A percentile compares a stretch with the other conserved stretches of the same genome.
Evolutionary conservation across 2,329 filamentous ascomycete genomes (phyloP).

Genomic region (Fusarium coicis): DNA sequence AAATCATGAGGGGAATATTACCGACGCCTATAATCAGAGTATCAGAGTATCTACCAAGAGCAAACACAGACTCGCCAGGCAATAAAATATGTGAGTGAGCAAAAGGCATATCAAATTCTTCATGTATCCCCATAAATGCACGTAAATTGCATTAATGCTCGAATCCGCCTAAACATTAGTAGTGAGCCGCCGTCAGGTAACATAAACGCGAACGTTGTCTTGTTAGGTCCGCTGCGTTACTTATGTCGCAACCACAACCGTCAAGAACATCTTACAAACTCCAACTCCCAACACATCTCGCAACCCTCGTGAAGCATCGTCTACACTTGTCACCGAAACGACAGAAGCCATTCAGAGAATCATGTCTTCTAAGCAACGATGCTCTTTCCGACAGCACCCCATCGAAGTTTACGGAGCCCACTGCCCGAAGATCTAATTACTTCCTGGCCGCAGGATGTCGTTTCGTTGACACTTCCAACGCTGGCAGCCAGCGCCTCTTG

Average conservation of each 20-base stretch:
- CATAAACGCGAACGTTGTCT: conserved; percentile 28
- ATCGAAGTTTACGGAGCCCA: conserved; percentile 64
- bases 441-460: conserved; percentile 63
- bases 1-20: conserved; percentile 30
- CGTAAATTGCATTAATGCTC: conserved; percentile 12
- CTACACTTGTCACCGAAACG: neutral
- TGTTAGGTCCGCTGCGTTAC: conserved; percentile 21
- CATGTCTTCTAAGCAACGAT: conserved; percentile 55
- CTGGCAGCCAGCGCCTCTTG: conserved; percentile 63
- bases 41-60: conserved; percentile 21
- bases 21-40: conserved; percentile 19
- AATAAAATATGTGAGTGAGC: neutral
- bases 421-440: conserved; percentile 63
- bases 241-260: conserved; percentile 29
- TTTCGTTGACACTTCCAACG: conserved; percentile 55
- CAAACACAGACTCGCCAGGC: conserved; percentile 22
- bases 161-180: conserved; percentile 5
- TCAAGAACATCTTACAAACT: conserved; percentile 16
- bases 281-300: neutral
- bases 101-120: conserved; percentile 14
- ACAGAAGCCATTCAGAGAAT: neutral
- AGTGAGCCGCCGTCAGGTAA: conserved; percentile 20
- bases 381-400: conserved; percentile 64
- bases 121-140: conserved; percentile 29
- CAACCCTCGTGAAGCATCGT: neutral